Evolutionary conservation across 495 filamentous ascomycete species (phyloP).

Genomic region (Elaphomyces granulatus): DNA sequence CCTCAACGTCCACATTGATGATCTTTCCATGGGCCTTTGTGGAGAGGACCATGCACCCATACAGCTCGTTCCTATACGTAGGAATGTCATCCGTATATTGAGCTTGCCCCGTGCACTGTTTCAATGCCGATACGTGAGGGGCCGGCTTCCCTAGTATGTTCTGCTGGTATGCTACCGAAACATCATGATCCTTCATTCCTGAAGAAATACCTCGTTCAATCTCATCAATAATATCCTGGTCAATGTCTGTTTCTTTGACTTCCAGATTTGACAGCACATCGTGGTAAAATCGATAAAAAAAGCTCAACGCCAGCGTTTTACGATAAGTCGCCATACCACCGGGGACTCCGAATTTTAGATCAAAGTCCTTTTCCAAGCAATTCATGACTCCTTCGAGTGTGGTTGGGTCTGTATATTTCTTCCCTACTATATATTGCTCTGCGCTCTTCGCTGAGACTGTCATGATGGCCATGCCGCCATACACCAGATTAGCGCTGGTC

Average conservation of each 20-base stretch:
- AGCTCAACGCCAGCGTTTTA: slow-evolving; percentile 64
- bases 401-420: slow-evolving; percentile 60
- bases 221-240: slow-evolving; percentile 40
- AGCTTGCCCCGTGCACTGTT: slow-evolving; percentile 87
- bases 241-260: slow-evolving; percentile 27
- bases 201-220: slow-evolving; percentile 46
- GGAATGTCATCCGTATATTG: slow-evolving; percentile 97
- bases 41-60: slow-evolving; percentile 75
- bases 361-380: slow-evolving; percentile 73
- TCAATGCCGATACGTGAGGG: slow-evolving; percentile 80
- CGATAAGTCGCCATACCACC: slow-evolving; percentile 95
- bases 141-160: slow-evolving; percentile 66
- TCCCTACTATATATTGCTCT: slow-evolving; percentile 53
- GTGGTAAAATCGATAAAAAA: slow-evolving; percentile 26
- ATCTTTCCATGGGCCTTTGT: slow-evolving; percentile 85
- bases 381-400: slow-evolving; percentile 82
- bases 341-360: slow-evolving; percentile 71
- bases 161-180: slow-evolving; percentile 50
- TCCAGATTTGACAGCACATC: slow-evolving; percentile 42
- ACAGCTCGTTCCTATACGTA: slow-evolving; percentile 71
- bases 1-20: slow-evolving; percentile 52
- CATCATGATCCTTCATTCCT: slow-evolving; percentile 43
- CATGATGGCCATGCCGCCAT: slow-evolving; percentile 81
- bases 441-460: slow-evolving; percentile 73
- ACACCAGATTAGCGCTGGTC: slow-evolving; percentile 59